Evolutionary conservation across 306 rosid genomes (phyloP).

Genomic region (Fagus crenata): DNA sequence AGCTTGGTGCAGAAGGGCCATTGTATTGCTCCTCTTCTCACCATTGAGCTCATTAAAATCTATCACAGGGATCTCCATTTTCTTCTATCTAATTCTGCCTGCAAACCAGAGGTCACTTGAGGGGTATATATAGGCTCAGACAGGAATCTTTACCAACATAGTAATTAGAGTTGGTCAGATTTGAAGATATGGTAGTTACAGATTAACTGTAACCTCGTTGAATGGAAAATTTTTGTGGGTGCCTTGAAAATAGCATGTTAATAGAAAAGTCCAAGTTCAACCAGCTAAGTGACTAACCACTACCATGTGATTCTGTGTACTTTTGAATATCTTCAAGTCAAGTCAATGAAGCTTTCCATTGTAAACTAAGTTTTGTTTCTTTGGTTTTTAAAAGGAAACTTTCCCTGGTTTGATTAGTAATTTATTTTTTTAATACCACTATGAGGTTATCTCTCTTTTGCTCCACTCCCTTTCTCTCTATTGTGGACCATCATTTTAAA

Average conservation of each 20-base stretch:
- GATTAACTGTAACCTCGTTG: slow-evolving; percentile 3
- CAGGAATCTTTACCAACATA: slow-evolving; percentile 19
- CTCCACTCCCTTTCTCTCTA: not conserved
- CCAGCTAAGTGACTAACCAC: not conserved
- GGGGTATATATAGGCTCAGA: slow-evolving; percentile 54
- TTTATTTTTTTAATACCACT: slow-evolving; percentile 10
- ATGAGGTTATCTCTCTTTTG: not conserved
- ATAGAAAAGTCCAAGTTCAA: slow-evolving; percentile 22
- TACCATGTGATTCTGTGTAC: slow-evolving; percentile 30
- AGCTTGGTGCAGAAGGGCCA: slow-evolving; percentile 67
- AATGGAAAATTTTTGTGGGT: slow-evolving; percentile 18
- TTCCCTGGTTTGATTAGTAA: not conserved
- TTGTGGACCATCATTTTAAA: not conserved
- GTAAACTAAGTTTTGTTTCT: slow-evolving; percentile 32
- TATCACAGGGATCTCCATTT: slow-evolving; percentile 64
- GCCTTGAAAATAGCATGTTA: slow-evolving; percentile 24
- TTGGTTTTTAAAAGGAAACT: slow-evolving; percentile 27
- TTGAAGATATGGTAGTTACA: slow-evolving; percentile 26
- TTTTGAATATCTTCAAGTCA: not conserved
- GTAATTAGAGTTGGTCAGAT: slow-evolving; percentile 26
- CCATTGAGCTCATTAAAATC: slow-evolving; percentile 69
- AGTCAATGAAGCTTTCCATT: slow-evolving; percentile 38
- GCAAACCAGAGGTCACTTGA: slow-evolving; percentile 25
- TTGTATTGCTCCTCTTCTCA: slow-evolving; percentile 53
- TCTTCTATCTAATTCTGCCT: slow-evolving; percentile 28